Percentiles rank a stretch among this genome's conserved stretches.
phyloP scores from a whole-genome alignment of 441 rosid genomes.

The Eutrema salsugineum region DNA sequence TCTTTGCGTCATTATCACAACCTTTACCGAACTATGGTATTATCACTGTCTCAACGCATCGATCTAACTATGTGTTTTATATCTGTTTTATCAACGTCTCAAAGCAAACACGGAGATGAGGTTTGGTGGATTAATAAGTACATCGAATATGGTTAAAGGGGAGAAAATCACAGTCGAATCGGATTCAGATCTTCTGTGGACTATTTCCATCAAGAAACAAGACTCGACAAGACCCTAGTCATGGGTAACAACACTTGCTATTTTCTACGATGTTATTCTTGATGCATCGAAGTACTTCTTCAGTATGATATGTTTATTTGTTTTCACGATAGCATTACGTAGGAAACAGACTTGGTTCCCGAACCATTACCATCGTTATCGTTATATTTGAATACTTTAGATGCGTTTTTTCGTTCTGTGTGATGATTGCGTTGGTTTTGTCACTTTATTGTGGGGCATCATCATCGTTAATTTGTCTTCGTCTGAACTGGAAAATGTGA shows the following conservation, averaged over 20 bases:
- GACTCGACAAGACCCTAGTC: not conserved
- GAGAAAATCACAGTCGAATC: slow-evolving; percentile 73
- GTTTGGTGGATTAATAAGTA: slow-evolving; percentile 81
- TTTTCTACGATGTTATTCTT: not conserved
- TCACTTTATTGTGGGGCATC: not conserved
- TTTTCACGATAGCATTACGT: not conserved
- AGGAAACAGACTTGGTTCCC: not conserved
- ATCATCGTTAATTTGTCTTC: not conserved
- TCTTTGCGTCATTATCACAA: not conserved
- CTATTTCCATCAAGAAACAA: slow-evolving; percentile 61
- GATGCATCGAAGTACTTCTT: not conserved
- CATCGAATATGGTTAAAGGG: slow-evolving; percentile 62
- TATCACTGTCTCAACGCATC: not conserved
- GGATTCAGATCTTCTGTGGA: slow-evolving; percentile 93
- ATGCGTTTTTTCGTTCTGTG: not conserved
- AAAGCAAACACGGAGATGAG: slow-evolving; percentile 66
- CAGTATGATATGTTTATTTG: not conserved
- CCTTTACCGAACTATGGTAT: not conserved
- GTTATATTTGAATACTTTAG: not conserved
- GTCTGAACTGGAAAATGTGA: not conserved
- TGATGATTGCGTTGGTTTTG: not conserved
- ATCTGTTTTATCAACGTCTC: slow-evolving; percentile 8
- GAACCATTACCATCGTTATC: not conserved
- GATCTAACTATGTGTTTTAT: not conserved
- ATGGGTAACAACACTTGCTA: not conserved